These are phyloP conservation scores for Pilatotrama ljubarskyi DNA, from an alignment of 768 basidiomycete genomes.

Conservation along the genomic window DNA sequence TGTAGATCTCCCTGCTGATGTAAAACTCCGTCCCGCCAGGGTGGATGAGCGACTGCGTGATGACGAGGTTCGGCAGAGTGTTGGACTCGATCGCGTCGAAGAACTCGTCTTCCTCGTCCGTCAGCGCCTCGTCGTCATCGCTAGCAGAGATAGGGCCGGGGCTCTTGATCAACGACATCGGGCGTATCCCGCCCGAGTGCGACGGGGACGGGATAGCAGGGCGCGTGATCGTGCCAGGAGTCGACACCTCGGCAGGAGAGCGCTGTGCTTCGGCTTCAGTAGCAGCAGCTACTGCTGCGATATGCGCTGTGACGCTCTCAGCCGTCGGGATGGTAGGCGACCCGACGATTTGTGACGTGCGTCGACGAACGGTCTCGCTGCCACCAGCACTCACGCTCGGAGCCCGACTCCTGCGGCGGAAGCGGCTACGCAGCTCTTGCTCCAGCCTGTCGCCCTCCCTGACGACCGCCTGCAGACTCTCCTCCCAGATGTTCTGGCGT, in stretches of 20 bases:
- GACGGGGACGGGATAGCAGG: background rate
- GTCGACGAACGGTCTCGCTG: slow-evolving; percentile 23
- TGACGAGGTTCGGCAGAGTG: slow-evolving; percentile 70
- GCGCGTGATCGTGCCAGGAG: slow-evolving; percentile 22
- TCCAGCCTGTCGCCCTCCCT: slow-evolving; percentile 84
- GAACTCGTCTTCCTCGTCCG: slow-evolving; percentile 93
- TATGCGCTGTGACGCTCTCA: background rate
- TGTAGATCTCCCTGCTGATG: slow-evolving; percentile 51
- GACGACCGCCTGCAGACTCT: slow-evolving; percentile 84
- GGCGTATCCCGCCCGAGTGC: background rate
- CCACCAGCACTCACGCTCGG: slow-evolving; percentile 34
- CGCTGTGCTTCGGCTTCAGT: background rate
- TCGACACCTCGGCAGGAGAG: slow-evolving; percentile 8
- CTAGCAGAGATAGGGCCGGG: slow-evolving; percentile 9
- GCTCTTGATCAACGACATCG: slow-evolving; percentile 16
- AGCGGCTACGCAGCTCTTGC: slow-evolving; percentile 65
- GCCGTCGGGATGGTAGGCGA: background rate
- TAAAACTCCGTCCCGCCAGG: slow-evolving; percentile 35
- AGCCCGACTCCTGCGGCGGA: slow-evolving; percentile 56
- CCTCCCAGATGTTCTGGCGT: slow-evolving; percentile 80
- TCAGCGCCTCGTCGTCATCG: slow-evolving; percentile 43
- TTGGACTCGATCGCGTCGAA: slow-evolving; percentile 94
- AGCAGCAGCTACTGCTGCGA: background rate
- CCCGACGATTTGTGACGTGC: slow-evolving; percentile 15
- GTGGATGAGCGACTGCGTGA: slow-evolving; percentile 62